Evolutionary conservation across 2,329 filamentous ascomycete species (phyloP), one percentile per base, ranked within the genome.

Genomic region (Zalaria obscura): DNA sequence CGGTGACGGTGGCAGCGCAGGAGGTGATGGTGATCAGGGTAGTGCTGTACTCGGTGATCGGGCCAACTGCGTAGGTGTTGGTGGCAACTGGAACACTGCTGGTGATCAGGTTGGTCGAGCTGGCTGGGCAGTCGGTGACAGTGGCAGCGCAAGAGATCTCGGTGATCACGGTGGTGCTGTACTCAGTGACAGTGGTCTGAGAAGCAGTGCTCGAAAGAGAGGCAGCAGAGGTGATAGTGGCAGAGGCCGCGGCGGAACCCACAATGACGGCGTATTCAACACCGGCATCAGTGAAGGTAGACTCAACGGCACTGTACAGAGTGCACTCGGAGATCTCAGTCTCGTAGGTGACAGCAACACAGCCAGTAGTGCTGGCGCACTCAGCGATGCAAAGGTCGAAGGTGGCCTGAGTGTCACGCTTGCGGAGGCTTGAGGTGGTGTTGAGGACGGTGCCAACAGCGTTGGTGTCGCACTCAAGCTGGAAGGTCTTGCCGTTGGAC

Each of bases 11-110:
- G 25, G 49, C 38, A 18, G 46, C 44, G 35, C 52, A 54, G 26
- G 36, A 46, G 35, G 46, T 55, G 45, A 55, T 48, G 36, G 54
- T 57, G 4, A 42, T 11, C 37, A 48, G 36, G 36, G 45, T 37
- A 35, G 41, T 38, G 40, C 42, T 40, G 48, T 44, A 44, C 35
- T 40, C 25, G n/a, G 36, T 38, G 5, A 11, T 6, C 7, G 25
- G 5, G 26, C 31, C 11, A 3, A 36, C 7, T 28, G 40, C 11
- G 4, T 5, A 40, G 6, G 39, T 41, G 18, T 46, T 40, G 4
- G 47, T 46, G 42, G 37, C 39, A 31, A 44, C 43, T 25, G 43
- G 41, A 7, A 43, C 43, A 40, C 44, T 47, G 45, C 43, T 51
- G 36, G 47, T 42, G 10, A 38, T 40, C 3, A 44, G 29, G 27